phyloP scores from a whole-genome alignment of 2,329 filamentous ascomycete genomes.

The Fusarium musae region DNA sequence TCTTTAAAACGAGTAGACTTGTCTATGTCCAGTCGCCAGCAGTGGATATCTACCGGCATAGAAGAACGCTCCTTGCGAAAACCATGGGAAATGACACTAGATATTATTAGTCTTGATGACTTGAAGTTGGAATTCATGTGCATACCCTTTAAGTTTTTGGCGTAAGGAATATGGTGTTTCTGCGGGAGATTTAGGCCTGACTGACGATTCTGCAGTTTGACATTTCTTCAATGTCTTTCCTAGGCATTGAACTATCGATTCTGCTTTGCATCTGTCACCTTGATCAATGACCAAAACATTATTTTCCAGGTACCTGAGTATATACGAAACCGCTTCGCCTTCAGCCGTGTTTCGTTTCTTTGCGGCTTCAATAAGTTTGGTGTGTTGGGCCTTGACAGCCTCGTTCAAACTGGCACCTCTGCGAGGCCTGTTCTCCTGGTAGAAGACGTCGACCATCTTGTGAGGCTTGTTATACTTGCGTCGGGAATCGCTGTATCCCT shows the following conservation, averaged over 20 bases:
- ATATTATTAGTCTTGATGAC: background rate
- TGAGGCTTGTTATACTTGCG: background rate
- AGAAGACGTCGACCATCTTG: background rate
- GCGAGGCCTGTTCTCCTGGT: background rate
- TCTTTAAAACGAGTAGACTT: background rate
- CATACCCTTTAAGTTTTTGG: fast-evolving
- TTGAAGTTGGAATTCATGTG: fast-evolving
- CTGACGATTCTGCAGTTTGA: background rate
- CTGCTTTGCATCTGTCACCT: background rate
- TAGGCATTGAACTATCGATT: background rate
- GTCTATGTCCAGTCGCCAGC: background rate
- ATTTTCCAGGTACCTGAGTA: background rate
- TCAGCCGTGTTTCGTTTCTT: background rate
- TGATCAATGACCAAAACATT: background rate
- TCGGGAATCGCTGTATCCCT: fast-evolving
- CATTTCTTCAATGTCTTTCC: background rate
- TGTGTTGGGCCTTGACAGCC: background rate
- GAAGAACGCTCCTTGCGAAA: background rate
- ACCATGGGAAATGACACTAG: background rate
- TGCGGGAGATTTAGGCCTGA: fast-evolving
- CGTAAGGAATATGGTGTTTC: background rate
- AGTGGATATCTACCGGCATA: background rate
- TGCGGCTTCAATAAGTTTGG: fast-evolving
- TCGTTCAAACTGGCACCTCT: background rate
- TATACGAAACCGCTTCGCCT: fast-evolving